Base-by-base conservation (phyloP, 2,329 filamentous ascomycete species). In the Plectosphaerella plurivora region DNA sequence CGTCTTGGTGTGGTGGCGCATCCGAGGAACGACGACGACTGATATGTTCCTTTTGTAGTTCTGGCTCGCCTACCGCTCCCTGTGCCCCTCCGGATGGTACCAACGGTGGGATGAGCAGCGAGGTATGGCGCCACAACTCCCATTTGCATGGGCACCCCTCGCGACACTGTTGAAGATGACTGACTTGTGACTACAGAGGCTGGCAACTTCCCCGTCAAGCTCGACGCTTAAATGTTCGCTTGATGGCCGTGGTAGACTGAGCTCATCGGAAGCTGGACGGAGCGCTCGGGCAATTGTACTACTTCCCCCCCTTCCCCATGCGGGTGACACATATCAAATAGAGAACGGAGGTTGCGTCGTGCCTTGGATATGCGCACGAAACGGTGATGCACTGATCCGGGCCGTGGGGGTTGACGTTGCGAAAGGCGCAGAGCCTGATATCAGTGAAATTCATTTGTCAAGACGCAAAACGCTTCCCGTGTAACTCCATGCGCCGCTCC, bases 101-200 rank as follows among this genome's bases (percentile, higher is more conserved):
- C 77, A 87, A 75, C 85, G 94, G 77, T 99, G 94, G 94, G 93
- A 99, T 70, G 90, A 94, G 68, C 94, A 97, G 82, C 89, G 94
- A 76, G 90, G 91, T 95, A 79, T 70, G 88, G 47, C 28, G 11
- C 36, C 25, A 35, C 20, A 41, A 39, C 37, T 36, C 50, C 45
- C 35, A n/a, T 28, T 50, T 15, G 28, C 28, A 8, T 12, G 11
- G 28, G 28, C 28, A 12, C 9, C 3, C 16, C 41, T 7, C 18
- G n/a, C 15, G 6, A 49, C 41, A 47, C 45, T 28, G 50, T 45
- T 39, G 28, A n/a, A 24, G 39, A 36, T 52, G 39, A 44, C 54
- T 58, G 36, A 58, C 33, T 16, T 47, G 51, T 24, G 55, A 48
- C n/a, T 51, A 57, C 67, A 87, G 85, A 85, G 71, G 77, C 78